A percentile compares a stretch with the other conserved stretches of the same genome.
Evolutionary conservation across 2,329 filamentous ascomycete genomes (phyloP).

Genomic region (Microascus cirrosus): DNA sequence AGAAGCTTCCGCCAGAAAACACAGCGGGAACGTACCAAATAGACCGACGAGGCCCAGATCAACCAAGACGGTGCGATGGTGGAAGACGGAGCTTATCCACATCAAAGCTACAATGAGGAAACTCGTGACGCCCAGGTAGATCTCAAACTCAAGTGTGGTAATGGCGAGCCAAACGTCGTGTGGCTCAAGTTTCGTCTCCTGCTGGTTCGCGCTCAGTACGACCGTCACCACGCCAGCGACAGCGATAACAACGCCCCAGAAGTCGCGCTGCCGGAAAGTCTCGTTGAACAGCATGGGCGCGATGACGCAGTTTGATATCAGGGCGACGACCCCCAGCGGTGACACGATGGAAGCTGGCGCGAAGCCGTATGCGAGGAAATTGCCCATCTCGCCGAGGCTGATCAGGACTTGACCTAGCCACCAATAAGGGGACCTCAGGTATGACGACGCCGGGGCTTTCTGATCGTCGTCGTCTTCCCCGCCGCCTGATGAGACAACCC

Average conservation of each 20-base stretch:
- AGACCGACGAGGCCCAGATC: constrained; percentile 88
- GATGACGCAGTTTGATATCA: constrained; percentile 95
- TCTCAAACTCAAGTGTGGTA: constrained; percentile 77
- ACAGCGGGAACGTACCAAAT: constrained; percentile 54
- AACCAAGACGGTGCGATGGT: constrained; percentile 77
- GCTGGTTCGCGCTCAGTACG: constrained; percentile 78
- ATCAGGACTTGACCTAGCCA: constrained; percentile 91
- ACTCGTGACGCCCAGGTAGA: constrained; percentile 72
- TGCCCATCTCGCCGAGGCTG: constrained; percentile 84
- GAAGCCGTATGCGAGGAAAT: constrained; percentile 95
- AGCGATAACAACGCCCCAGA: constrained; percentile 78
- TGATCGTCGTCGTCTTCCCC: constrained; percentile 13
- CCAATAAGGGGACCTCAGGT: constrained; percentile 89
- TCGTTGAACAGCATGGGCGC: constrained; percentile 92
- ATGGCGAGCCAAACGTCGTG: constrained; percentile 86
- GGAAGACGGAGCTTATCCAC: constrained; percentile 73
- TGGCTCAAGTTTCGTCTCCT: constrained; percentile 84
- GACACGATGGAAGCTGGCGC: constrained; percentile 96
- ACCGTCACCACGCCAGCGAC: constrained; percentile 84
- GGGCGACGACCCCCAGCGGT: constrained; percentile 87
- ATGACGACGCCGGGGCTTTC: constrained; percentile 45
- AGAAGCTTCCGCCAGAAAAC: not conserved
- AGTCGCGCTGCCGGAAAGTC: constrained; percentile 71
- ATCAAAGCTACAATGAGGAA: constrained; percentile 65
- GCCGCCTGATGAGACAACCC: constrained; percentile 10